These are phyloP conservation scores for Hypoxylon sp. DNA, from an alignment of 2,329 filamentous ascomycete genomes.

Conservation along the genomic window DNA sequence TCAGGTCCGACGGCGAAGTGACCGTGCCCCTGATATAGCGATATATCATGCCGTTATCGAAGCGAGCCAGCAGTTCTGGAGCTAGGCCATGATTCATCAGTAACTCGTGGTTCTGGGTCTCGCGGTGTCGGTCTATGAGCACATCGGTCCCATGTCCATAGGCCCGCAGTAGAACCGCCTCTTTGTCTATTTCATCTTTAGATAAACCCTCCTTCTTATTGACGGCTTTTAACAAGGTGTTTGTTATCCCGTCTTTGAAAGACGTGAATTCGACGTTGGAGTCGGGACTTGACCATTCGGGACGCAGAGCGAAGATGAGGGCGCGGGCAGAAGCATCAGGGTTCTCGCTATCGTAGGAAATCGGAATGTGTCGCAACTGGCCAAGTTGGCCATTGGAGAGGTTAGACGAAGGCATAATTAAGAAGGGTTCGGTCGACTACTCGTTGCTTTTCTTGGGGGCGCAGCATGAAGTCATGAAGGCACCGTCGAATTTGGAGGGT, in stretches of 20 bases:
- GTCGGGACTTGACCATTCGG: slow-evolving; percentile 81
- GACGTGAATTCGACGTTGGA: slow-evolving; percentile 85
- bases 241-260: slow-evolving; percentile 98
- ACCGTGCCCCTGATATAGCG: slow-evolving; percentile 86
- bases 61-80: slow-evolving; percentile 87
- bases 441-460: slow-evolving; percentile 7
- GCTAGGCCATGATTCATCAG: slow-evolving; percentile 87
- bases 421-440: slow-evolving; percentile 14
- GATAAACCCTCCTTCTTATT: slow-evolving; percentile 74
- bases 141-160: slow-evolving; percentile 96
- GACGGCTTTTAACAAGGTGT: slow-evolving; percentile 86
- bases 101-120: slow-evolving; percentile 83
- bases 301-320: slow-evolving; percentile 82
- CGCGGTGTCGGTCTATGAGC: slow-evolving; percentile 94
- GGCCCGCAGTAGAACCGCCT: slow-evolving; percentile 89
- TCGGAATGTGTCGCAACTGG: slow-evolving; percentile 74
- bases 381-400: slow-evolving; percentile 54
- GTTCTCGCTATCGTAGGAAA: slow-evolving; percentile 82
- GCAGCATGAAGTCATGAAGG: slow-evolving; percentile 7
- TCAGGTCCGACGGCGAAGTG: slow-evolving; percentile 83
- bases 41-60: slow-evolving; percentile 96
- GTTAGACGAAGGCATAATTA: slow-evolving; percentile 45
- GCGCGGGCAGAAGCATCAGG: slow-evolving; percentile 82
- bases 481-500: slow-evolving; percentile 10
- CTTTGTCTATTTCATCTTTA: slow-evolving; percentile 71